phyloP scores from a whole-genome alignment of 2,329 filamentous ascomycete genomes.

The Fusarium lyarnte region DNA sequence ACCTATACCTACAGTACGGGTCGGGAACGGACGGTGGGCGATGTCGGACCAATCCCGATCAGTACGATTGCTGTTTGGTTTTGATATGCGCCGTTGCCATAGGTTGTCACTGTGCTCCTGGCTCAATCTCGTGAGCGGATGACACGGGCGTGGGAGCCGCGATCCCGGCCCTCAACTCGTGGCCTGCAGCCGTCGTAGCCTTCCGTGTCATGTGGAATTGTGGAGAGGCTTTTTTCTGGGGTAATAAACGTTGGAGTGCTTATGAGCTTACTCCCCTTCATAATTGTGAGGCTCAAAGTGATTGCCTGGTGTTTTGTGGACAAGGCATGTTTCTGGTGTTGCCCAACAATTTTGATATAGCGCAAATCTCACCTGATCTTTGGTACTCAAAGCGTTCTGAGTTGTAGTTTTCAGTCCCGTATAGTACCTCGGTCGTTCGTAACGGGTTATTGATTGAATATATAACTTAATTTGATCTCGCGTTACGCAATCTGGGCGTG shows the following conservation, averaged over 20 bases:
- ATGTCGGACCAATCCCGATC: constrained; percentile 43
- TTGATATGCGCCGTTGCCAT: constrained; percentile 25
- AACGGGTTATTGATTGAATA: neutral
- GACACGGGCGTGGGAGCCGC: constrained; percentile 12
- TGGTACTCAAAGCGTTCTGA: neutral
- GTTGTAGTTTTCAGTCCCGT: neutral
- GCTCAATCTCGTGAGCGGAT: constrained; percentile 34
- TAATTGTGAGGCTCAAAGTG: neutral
- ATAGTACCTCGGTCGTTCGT: neutral
- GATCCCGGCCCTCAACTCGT: constrained; percentile 1
- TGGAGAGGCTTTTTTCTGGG: constrained; percentile 18
- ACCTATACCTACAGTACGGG: constrained; percentile 1
- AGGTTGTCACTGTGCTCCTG: constrained; percentile 18
- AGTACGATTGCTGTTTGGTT: constrained; percentile 27
- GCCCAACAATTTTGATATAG: neutral
- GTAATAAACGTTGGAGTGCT: neutral
- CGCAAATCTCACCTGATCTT: neutral
- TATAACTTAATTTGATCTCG: neutral
- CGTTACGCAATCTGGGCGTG: neutral
- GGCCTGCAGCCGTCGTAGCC: neutral
- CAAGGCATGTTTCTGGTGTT: neutral
- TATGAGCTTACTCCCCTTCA: neutral
- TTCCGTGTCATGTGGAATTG: constrained; percentile 9
- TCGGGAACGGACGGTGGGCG: constrained; percentile 19
- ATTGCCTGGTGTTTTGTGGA: neutral